Percentiles rank a stretch among this genome's conserved stretches.
phyloP scores from a whole-genome alignment of 2,329 filamentous ascomycete genomes.

The Talaromyces albobiverticillius region DNA sequence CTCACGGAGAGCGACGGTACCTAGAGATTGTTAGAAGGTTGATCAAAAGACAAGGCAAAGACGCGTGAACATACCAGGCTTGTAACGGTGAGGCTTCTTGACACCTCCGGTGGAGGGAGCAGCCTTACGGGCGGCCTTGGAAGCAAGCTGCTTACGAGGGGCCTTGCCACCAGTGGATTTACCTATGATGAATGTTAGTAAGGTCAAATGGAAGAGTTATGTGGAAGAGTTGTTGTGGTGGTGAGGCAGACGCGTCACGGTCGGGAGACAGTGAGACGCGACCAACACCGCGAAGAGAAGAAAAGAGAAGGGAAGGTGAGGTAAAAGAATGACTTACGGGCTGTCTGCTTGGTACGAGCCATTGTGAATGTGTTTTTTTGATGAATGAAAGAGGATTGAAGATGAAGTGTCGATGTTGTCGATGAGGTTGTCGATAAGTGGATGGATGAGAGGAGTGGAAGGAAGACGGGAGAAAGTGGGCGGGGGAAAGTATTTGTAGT shows the following conservation, averaged over 20 bases:
- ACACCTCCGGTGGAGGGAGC: slow-evolving; percentile 95
- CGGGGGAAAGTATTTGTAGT: slow-evolving; percentile 44
- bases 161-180: slow-evolving; percentile 74
- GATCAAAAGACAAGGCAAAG: background rate
- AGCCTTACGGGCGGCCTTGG: slow-evolving; percentile 98
- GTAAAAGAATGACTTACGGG: slow-evolving; percentile 41
- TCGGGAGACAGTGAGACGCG: slow-evolving; percentile 12
- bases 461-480: slow-evolving; percentile 35
- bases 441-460: slow-evolving; percentile 26
- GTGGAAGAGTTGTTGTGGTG: too few species aligned
- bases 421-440: slow-evolving; percentile 28
- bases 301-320: slow-evolving; percentile 14
- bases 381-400: slow-evolving; percentile 29
- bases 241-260: slow-evolving; percentile 12
- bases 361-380: slow-evolving; percentile 34
- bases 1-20: slow-evolving; percentile 95
- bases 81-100: slow-evolving; percentile 91
- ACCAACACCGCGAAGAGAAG: slow-evolving; percentile 15
- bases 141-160: slow-evolving; percentile 92
- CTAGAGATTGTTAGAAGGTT: slow-evolving; percentile 24
- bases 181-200: slow-evolving; percentile 41
- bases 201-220: background rate
- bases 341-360: slow-evolving; percentile 54
- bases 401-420: slow-evolving; percentile 29
- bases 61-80: slow-evolving; percentile 62